phyloP scores from a whole-genome alignment of 345 rosid species.

The Sisymbrium altissimum region DNA sequence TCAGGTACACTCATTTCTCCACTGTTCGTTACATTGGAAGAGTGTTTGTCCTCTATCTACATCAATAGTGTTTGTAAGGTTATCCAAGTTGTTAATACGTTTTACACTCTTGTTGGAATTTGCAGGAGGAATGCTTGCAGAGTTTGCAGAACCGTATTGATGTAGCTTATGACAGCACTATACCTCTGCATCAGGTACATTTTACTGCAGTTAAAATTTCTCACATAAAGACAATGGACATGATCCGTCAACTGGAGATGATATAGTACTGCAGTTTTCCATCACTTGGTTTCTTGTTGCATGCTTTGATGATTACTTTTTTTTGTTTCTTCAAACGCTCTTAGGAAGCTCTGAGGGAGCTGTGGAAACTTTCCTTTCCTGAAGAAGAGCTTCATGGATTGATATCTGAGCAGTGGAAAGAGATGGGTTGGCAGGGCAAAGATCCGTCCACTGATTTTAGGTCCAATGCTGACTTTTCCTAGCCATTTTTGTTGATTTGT shows the following conservation, averaged over 20 bases:
- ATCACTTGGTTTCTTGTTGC: neutral
- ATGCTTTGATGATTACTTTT: neutral
- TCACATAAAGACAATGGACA: neutral
- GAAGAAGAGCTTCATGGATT: slow-evolving; percentile 81
- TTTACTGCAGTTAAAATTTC: neutral
- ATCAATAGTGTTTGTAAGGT: neutral
- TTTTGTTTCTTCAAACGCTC: neutral
- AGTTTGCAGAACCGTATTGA: slow-evolving; percentile 86
- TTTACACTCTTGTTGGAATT: neutral
- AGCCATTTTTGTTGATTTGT: neutral
- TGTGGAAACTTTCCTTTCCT: slow-evolving; percentile 93
- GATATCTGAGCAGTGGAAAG: slow-evolving; percentile 99
- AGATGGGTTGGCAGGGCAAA: slow-evolving; percentile 99
- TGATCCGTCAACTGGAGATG: slow-evolving; percentile 8
- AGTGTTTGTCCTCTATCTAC: neutral
- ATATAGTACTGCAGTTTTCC: neutral
- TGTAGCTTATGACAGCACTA: slow-evolving; percentile 77
- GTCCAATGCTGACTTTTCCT: slow-evolving; percentile 35
- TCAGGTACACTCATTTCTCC: slow-evolving; percentile 52
- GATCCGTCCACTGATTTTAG: slow-evolving; percentile 99
- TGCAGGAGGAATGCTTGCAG: slow-evolving; percentile 90
- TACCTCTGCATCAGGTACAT: slow-evolving; percentile 70
- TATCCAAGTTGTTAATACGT: neutral
- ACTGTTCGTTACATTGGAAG: neutral
- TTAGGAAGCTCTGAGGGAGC: slow-evolving; percentile 81